These are phyloP conservation scores for Hemisphaericaspora xylanilytica DNA, from an alignment of 1,139 yeast genomes.

Conservation along the genomic window DNA sequence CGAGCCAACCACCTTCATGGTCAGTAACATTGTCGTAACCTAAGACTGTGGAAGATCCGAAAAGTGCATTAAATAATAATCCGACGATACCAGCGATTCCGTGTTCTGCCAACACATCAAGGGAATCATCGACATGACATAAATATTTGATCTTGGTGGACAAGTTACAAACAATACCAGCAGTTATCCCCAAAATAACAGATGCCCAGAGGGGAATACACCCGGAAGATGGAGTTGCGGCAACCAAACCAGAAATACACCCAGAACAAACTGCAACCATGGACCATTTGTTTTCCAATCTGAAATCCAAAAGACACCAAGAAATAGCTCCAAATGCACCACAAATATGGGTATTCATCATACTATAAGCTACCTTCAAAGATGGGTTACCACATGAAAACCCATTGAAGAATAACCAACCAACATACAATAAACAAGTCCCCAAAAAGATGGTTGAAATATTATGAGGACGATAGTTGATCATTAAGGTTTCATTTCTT, in stretches of 20 bases:
- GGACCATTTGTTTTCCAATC: conserved; percentile 87
- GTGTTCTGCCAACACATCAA: conserved; percentile 97
- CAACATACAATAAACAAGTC: conserved; percentile 60
- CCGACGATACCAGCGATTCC: conserved; percentile 95
- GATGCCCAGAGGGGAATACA: conserved; percentile 91
- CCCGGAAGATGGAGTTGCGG: conserved; percentile 95
- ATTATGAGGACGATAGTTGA: conserved; percentile 92
- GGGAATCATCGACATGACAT: conserved; percentile 81
- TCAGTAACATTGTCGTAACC: conserved; percentile 84
- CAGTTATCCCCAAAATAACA: conserved; percentile 72
- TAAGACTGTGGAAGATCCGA: conserved; percentile 83
- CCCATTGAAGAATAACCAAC: conserved; percentile 90
- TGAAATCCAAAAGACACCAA: conserved; percentile 88
- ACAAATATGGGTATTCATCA: conserved; percentile 86
- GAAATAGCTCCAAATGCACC: conserved; percentile 91
- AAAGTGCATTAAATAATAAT: conserved; percentile 78
- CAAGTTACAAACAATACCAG: conserved; percentile 86
- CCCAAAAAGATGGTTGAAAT: conserved; percentile 84
- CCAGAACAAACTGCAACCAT: conserved; percentile 96
- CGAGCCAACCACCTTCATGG: conserved; percentile 89
- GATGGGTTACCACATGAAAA: conserved; percentile 70
- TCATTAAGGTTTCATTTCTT: conserved; percentile 77
- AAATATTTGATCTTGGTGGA: conserved; percentile 84
- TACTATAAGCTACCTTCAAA: conserved; percentile 72
- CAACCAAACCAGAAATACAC: conserved; percentile 89